Percentiles rank a stretch among this genome's conserved stretches.
Conservation (phyloP, 495 filamentous ascomycete genomes). For the Penicillium chermesinum region DNA sequence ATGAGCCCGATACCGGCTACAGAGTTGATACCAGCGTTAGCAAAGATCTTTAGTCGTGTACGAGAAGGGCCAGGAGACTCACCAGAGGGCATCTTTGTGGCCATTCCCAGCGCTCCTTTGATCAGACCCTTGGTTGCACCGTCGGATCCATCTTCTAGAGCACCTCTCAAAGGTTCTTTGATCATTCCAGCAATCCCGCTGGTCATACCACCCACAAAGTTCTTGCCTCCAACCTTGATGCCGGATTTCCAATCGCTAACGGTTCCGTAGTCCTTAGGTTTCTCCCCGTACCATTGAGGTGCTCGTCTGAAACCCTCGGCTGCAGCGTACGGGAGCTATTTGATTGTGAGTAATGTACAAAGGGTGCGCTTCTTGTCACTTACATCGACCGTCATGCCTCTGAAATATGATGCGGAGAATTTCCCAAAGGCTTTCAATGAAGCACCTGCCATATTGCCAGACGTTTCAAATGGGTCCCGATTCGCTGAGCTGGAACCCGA, state of each 20-base stretch:
- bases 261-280: conserved; percentile 34
- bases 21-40: conserved; percentile 7
- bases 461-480: conserved; percentile 5
- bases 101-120: conserved; percentile 67
- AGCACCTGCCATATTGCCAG: conserved; percentile 24
- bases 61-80: background rate
- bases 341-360: background rate
- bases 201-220: conserved; percentile 66
- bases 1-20: conserved; percentile 23
- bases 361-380: background rate
- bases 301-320: conserved; percentile 81
- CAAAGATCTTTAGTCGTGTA: background rate
- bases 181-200: conserved; percentile 70
- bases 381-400: conserved; percentile 48
- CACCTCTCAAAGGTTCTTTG: conserved; percentile 58
- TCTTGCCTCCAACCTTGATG: conserved; percentile 37
- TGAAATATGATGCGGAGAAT: conserved; percentile 24
- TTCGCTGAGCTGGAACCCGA: conserved; percentile 11
- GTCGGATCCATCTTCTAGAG: conserved; percentile 49
- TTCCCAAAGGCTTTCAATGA: conserved; percentile 31
- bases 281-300: conserved; percentile 68
- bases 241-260: conserved; percentile 37
- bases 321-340: conserved; percentile 55
- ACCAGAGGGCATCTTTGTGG: conserved; percentile 52
- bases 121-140: conserved; percentile 64